Evolutionary conservation across 805 yeast genomes (phyloP).

Genomic region (Lachancea meyersii): DNA sequence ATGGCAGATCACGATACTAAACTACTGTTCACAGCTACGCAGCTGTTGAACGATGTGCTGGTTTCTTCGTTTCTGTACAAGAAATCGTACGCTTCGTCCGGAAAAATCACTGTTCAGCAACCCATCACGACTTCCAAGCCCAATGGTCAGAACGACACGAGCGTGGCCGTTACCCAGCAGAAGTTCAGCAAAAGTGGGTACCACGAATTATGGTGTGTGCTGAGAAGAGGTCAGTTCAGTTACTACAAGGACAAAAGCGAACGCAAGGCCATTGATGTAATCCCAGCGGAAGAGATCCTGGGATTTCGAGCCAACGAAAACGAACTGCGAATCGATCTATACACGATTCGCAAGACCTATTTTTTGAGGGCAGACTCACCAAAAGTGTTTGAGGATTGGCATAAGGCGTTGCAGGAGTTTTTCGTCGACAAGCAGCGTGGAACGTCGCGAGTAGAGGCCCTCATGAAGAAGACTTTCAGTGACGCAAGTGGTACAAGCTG

Average conservation of each 20-base stretch:
- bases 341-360: conserved; percentile 16
- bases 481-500: neutral
- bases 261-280: conserved; percentile 19
- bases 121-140: neutral
- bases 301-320: conserved; percentile 12
- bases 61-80: conserved; percentile 10
- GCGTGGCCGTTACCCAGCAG: conserved; percentile 3
- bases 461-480: neutral
- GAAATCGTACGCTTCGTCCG: conserved; percentile 4
- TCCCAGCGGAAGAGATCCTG: conserved; percentile 15
- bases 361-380: conserved; percentile 11
- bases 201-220: conserved; percentile 22
- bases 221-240: conserved; percentile 21
- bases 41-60: conserved; percentile 8
- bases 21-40: conserved; percentile 3
- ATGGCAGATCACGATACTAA: conserved; percentile 2
- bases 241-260: conserved; percentile 22
- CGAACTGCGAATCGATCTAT: conserved; percentile 13
- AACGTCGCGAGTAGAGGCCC: neutral
- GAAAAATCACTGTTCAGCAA: neutral
- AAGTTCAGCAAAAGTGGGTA: conserved; percentile 7
- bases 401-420: conserved; percentile 14
- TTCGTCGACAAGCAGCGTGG: conserved; percentile 2
- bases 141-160: neutral
- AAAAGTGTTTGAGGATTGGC: conserved; percentile 2